Base-by-base conservation (phyloP, 2,329 filamentous ascomycete genomes). In the Aspergillus ochraceus region DNA sequence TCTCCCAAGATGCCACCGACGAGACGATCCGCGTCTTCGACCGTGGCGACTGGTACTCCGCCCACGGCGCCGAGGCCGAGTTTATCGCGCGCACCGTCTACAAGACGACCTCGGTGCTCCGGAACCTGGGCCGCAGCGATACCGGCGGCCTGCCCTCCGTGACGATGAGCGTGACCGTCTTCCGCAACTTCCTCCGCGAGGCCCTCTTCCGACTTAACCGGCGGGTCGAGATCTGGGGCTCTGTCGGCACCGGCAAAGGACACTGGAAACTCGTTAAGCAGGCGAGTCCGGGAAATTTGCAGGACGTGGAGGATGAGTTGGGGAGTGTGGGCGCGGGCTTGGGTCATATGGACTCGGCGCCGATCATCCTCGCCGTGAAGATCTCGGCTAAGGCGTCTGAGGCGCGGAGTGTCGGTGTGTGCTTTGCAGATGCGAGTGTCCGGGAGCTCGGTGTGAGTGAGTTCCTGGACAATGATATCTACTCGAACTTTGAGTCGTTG, bases 391-490 rank as follows among this genome's bases (percentile, higher is more conserved):
- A 90, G 73, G 91, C 92, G 1, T 86, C 85, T 0, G 94, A 98
- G 74, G 91, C 90, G 6, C 85, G 95, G 50, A 91, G 86, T 65
- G 90, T 99, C 0, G 95, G 95, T 9, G 94, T 99, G 5, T 98
- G 95, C 77, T 99, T 99, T 73, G 96, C 95, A 8, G 95, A 99
- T 80, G 95, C 96, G 1, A 97, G 92, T 66, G 94, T 98, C 26
- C 86, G 95, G 54, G 95, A 99, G 79, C 84, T 99, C 2, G 95
- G 95, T 9, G 92, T 99, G 56, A 97, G 91, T 81, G 96, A 99
- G 73, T 99, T 99, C 66, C 85, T 97, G n/a, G 95, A 99, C 81
- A 99, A 98, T 71, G 95, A 99, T 73, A 83, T 97, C 10, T 99
- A 96, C 79, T 98, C 94, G 55, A 99, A 99, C 75, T 96, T 99